Base-by-base conservation (phyloP, 140 eudicot genomes). In the Cichorium intybus region DNA sequence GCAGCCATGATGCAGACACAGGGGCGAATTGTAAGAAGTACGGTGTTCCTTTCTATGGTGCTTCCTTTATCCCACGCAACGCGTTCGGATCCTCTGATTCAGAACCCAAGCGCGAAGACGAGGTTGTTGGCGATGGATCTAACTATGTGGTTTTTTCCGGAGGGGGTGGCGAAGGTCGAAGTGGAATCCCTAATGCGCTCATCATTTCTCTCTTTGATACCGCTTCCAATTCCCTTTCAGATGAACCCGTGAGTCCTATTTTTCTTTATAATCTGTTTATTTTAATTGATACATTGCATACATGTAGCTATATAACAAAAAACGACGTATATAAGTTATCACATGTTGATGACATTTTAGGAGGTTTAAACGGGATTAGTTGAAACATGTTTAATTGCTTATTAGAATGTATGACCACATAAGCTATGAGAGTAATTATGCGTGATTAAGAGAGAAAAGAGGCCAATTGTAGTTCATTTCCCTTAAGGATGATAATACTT, bases 121-220 rank as follows among this genome's bases (percentile, higher is more conserved):
- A 54, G 34, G 50, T 27, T 29, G 66, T 16, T 31, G 64, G 7
- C 15, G 48, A 48, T 31, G 72, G 39, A 54, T 68, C 52, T 17
- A 48, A 50, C 51, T 75, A 73, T 59, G 77, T 93, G 7, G 60
- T 93, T 7, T 84, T 88, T n/a, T 80, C 94, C 49, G 97, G 99
- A 39, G 99, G 99, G 7, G 99, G 99, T 23, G 99, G 99, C 5
- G 95, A 93, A 78, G 97, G 97, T 27, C 75, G 79, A 49, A 93
- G 87, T 71, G 99, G 99, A 17, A 88, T 93, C 49, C 95, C 86
- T n/a, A 93, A 93, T 34, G 95, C 95, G 17, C 67, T 93, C 52
- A 63, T 89, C 5, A 47, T 93, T 64, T 73, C 95, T 4, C 61
- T 70, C n/a, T 88, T 86, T 69, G 81, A 86, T 69, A 57, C 21